phyloP scores from a whole-genome alignment of 805 yeast genomes.

The Maudiozyma turicensis region DNA sequence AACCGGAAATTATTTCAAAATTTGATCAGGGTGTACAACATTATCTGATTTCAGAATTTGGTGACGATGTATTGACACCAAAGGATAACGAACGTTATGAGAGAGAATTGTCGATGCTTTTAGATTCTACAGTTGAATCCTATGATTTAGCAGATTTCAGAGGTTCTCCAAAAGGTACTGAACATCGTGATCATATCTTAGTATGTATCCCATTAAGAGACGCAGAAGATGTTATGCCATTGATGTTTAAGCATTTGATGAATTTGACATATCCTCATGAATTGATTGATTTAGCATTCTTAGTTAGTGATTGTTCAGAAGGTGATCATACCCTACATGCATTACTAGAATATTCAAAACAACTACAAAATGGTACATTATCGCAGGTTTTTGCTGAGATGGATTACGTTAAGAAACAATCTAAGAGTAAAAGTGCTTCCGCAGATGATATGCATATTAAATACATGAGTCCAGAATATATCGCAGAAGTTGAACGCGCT shows the following conservation, averaged over 20 bases:
- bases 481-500: constrained; percentile 46
- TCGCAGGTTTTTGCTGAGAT: constrained; percentile 30
- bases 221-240: constrained; percentile 65
- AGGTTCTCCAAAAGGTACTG: constrained; percentile 43
- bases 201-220: constrained; percentile 70
- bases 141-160: constrained; percentile 52
- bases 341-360: constrained; percentile 52
- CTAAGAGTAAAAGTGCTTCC: constrained; percentile 40
- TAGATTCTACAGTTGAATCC: constrained; percentile 42
- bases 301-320: constrained; percentile 70
- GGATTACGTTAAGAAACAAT: constrained; percentile 31
- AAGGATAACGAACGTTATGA: constrained; percentile 23
- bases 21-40: constrained; percentile 33
- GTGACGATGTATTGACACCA: constrained; percentile 24
- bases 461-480: constrained; percentile 61
- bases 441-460: constrained; percentile 47
- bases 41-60: constrained; percentile 29
- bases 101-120: constrained; percentile 31
- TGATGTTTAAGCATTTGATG: constrained; percentile 80
- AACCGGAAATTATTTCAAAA: constrained; percentile 24
- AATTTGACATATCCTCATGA: constrained; percentile 77
- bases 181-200: constrained; percentile 52
- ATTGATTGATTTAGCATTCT: constrained; percentile 67
- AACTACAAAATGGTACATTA: constrained; percentile 63
- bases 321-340: constrained; percentile 58